A percentile compares a stretch with the other conserved stretches of the same genome.
phyloP scores from a whole-genome alignment of 768 basidiomycete genomes.

The Lactifluus hygrophoroides region DNA sequence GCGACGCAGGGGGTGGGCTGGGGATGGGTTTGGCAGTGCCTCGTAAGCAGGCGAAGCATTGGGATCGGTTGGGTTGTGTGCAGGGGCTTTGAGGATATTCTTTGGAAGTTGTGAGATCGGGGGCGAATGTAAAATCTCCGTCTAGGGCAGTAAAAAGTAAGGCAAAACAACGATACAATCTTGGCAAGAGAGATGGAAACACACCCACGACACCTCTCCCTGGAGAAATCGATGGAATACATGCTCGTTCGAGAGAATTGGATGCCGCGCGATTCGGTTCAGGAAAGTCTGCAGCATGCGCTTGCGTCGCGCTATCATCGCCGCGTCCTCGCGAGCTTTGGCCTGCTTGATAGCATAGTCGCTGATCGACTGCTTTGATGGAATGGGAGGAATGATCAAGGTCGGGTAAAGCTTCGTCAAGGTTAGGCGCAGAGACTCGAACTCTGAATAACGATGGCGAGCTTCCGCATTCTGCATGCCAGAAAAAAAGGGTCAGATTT shows the following conservation, averaged over 20 bases:
- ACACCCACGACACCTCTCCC: slow-evolving; percentile 92
- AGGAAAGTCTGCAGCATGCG: slow-evolving; percentile 95
- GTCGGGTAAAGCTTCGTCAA: slow-evolving; percentile 90
- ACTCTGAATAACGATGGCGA: slow-evolving; percentile 92
- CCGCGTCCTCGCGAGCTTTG: slow-evolving; percentile 93
- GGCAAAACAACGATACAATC: not conserved
- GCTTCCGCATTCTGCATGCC: slow-evolving; percentile 64
- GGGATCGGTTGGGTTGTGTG: slow-evolving; percentile 86
- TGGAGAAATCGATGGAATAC: slow-evolving; percentile 95
- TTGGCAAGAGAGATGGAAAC: slow-evolving; percentile 21
- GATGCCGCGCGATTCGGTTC: slow-evolving; percentile 81
- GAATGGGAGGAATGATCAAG: slow-evolving; percentile 94
- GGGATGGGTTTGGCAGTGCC: slow-evolving; percentile 81
- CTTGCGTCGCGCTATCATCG: slow-evolving; percentile 85
- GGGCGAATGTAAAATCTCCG: slow-evolving; percentile 87
- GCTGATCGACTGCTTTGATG: slow-evolving; percentile 89
- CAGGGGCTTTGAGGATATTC: slow-evolving; percentile 91
- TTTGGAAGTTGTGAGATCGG: slow-evolving; percentile 88
- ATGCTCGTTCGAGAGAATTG: slow-evolving; percentile 93
- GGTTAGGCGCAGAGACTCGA: slow-evolving; percentile 81
- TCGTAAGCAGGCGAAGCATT: slow-evolving; percentile 65
- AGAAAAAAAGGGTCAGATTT: not conserved
- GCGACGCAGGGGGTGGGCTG: slow-evolving; percentile 78
- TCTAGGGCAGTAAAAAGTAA: slow-evolving; percentile 35
- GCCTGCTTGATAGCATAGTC: slow-evolving; percentile 97